phyloP scores from a whole-genome alignment of 2,329 filamentous ascomycete genomes.

The Neurospora sp. region DNA sequence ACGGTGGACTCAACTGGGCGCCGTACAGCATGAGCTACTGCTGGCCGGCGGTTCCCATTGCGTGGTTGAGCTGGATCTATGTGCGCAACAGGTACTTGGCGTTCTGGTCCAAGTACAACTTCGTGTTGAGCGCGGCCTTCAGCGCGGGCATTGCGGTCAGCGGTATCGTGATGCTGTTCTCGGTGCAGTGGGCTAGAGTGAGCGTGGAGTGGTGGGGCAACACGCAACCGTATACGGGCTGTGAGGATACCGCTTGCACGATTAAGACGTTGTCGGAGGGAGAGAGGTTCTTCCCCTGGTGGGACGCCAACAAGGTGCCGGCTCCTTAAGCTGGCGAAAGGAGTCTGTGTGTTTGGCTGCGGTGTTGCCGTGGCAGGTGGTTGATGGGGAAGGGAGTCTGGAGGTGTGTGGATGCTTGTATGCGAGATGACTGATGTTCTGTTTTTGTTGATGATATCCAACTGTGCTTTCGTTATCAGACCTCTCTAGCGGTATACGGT shows the following conservation, averaged over 20 bases:
- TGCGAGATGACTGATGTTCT: not conserved
- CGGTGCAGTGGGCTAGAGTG: slow-evolving; percentile 30
- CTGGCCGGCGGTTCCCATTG: slow-evolving; percentile 34
- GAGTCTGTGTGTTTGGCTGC: not conserved
- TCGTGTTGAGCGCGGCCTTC: slow-evolving; percentile 47
- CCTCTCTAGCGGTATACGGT: not conserved
- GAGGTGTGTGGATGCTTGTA: not conserved
- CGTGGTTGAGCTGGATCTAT: slow-evolving; percentile 32
- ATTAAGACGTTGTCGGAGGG: slow-evolving; percentile 16
- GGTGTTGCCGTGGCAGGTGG: not conserved
- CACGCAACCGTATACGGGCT: slow-evolving; percentile 18
- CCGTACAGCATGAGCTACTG: slow-evolving; percentile 34
- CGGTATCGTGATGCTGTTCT: slow-evolving; percentile 41
- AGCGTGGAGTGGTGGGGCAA: slow-evolving; percentile 43
- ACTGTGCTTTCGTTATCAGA: not conserved
- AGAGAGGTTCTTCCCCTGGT: slow-evolving; percentile 8
- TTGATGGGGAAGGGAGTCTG: not conserved
- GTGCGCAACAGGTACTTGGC: slow-evolving; percentile 23
- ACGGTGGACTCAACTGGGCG: slow-evolving; percentile 25
- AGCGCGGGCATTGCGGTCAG: slow-evolving; percentile 49
- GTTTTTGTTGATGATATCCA: not conserved
- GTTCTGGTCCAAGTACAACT: slow-evolving; percentile 39
- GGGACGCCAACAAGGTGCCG: slow-evolving; percentile 3
- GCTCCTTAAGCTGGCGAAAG: slow-evolving; percentile 1
- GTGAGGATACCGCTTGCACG: slow-evolving; percentile 10